Percentiles rank a stretch among this genome's conserved stretches.
Evolutionary conservation across 1,284 basidiomycete species (phyloP).

Genomic region (Tilletia horrida): DNA sequence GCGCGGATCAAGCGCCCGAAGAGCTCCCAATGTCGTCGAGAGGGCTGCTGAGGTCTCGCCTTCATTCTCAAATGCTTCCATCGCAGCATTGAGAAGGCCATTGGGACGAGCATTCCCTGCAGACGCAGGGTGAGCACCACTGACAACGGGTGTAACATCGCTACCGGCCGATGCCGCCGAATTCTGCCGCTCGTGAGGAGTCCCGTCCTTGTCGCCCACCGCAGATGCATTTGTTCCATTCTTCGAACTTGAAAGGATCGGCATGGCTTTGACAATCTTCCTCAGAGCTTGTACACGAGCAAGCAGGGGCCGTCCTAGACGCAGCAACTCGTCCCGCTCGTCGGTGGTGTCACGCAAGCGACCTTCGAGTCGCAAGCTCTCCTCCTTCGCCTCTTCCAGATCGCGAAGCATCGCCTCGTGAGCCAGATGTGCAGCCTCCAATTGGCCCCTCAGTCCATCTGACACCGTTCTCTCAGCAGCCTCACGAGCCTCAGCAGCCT

Average conservation of each 20-base stretch:
- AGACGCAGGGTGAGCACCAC: not conserved
- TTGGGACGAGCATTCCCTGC: not conserved
- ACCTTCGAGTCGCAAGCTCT: conserved; percentile 34
- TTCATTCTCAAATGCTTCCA: conserved; percentile 38
- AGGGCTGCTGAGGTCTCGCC: conserved; percentile 26
- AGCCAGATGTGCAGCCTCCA: conserved; percentile 43
- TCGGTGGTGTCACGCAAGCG: conserved; percentile 32
- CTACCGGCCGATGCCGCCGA: not conserved
- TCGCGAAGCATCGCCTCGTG: conserved; percentile 44
- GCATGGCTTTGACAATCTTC: conserved; percentile 36
- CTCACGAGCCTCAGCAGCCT: conserved; percentile 28
- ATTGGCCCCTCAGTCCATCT: conserved; percentile 37
- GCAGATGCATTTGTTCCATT: not conserved
- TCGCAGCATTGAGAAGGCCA: conserved; percentile 18
- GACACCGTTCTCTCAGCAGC: conserved; percentile 27
- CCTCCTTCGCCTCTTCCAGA: conserved; percentile 40
- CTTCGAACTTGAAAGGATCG: conserved; percentile 27
- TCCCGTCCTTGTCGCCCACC: not conserved
- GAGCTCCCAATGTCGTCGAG: conserved; percentile 49
- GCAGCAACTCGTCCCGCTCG: conserved; percentile 35
- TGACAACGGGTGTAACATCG: not conserved
- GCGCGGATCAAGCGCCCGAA: conserved; percentile 67
- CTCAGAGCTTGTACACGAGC: conserved; percentile 29
- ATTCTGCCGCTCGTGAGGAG: not conserved
- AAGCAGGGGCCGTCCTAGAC: conserved; percentile 30